Conservation (phyloP, 169 alveolate genomes). For the Theileria luwenshuni region DNA sequence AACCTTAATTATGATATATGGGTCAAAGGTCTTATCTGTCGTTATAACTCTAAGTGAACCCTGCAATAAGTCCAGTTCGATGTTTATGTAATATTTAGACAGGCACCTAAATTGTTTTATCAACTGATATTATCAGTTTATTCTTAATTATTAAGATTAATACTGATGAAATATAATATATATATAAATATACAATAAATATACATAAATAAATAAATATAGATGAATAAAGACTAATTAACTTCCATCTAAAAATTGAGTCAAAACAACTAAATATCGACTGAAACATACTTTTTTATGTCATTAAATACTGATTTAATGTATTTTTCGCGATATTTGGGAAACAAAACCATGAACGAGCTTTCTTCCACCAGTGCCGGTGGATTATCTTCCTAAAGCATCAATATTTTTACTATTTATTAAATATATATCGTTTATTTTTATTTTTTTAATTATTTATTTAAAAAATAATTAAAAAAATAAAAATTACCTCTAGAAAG, state of each 20-base stretch:
- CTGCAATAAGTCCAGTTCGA: slow-evolving; percentile 95
- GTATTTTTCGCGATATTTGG: slow-evolving; percentile 97
- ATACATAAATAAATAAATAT: too few species aligned
- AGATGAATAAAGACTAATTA: too few species aligned
- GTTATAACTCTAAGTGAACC: slow-evolving; percentile 99
- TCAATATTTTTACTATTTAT: too few species aligned
- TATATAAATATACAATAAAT: too few species aligned
- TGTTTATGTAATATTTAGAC: slow-evolving; percentile 88
- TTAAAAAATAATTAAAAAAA: background rate
- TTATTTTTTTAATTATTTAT: too few species aligned
- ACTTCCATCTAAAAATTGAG: too few species aligned
- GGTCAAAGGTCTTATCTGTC: slow-evolving; percentile 97
- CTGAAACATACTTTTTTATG: slow-evolving; percentile 76
- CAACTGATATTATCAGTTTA: background rate
- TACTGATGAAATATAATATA: too few species aligned
- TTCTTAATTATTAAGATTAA: too few species aligned
- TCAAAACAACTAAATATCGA: background rate
- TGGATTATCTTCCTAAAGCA: slow-evolving; percentile 87
- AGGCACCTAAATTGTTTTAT: slow-evolving; percentile 68
- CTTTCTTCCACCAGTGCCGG: slow-evolving; percentile 91
- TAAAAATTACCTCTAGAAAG: slow-evolving; percentile 74
- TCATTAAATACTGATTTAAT: slow-evolving; percentile 96
- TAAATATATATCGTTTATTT: background rate
- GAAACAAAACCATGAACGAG: slow-evolving; percentile 96
- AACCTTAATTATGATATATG: slow-evolving; percentile 93